Base-by-base conservation (phyloP, 2,329 filamentous ascomycete genomes). In the Cladophialophora carrionii region DNA sequence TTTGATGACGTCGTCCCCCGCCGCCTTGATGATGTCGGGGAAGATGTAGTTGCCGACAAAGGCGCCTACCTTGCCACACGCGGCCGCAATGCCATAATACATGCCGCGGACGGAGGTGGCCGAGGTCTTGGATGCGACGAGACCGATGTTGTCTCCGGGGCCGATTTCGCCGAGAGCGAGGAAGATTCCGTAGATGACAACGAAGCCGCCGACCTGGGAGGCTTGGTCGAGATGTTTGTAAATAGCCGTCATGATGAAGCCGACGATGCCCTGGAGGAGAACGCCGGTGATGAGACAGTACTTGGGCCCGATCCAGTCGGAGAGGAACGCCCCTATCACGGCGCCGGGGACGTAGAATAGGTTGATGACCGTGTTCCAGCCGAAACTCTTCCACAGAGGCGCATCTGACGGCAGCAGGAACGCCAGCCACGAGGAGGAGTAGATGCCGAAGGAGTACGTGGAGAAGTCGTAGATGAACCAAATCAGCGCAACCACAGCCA, bases 381-480 rank as follows among this genome's bases (percentile, higher is more conserved):
- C 93, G 67, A 96, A 93, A 10, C 87, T 80, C 68, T 89, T 90
- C 73, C 91, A 94, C 1, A 96, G 80, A 0, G 88, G 84, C 0
- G 86, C 82, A 4, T 75, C 72, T 0, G 81, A 73, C 9, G 86
- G 85, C 0, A 96, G 79, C 72, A 96, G 94, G 1, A 80, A 75
- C 0, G 62, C 34, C 8, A 82, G 70, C 79, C 79, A 82, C 31
- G 87, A 84, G 0, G 88, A 88, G 0, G 90, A 90, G 79, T 95
- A 97, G 72, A 96, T 91, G 59, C 89, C 85, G 75, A 96, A 96
- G 0, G 90, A 88, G 76, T 96, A 96, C 2, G 87, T 81, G 1
- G 89, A 91, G 77, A 96, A 96, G 83, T 92, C 87, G 75, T 92
- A 96, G 68, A 94, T 84, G 77, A 95, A 95, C 91, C 92, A 96